Evolutionary conservation across 805 yeast species (phyloP).

Genomic region (Candida coleopterorum): DNA sequence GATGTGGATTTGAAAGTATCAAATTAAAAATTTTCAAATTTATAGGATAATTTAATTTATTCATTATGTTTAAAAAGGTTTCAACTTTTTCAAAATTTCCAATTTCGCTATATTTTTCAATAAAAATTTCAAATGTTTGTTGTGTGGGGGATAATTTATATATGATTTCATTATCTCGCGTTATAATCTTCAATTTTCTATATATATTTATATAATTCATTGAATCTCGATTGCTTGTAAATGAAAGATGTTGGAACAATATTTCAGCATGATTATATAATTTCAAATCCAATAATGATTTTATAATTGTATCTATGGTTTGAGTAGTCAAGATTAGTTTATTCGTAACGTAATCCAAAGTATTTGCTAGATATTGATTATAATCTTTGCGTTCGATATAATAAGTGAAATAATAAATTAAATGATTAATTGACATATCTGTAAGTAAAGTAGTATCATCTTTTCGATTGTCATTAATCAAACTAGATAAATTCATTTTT

Average conservation of each 20-base stretch:
- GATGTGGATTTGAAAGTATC: constrained; percentile 11
- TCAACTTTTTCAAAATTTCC: constrained; percentile 11
- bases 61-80: constrained; percentile 15
- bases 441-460: background rate
- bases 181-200: constrained; percentile 13
- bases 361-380: background rate
- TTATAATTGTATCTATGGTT: constrained; percentile 2
- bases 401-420: constrained; percentile 7
- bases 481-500: background rate
- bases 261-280: constrained; percentile 1
- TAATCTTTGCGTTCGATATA: constrained; percentile 2
- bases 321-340: background rate
- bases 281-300: constrained; percentile 6
- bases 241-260: constrained; percentile 4
- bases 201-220: constrained; percentile 11
- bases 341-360: constrained; percentile 1
- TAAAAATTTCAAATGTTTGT: constrained; percentile 20
- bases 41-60: constrained; percentile 23
- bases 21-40: constrained; percentile 25
- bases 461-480: background rate
- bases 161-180: constrained; percentile 7
- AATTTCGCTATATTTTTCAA: constrained; percentile 13
- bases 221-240: constrained; percentile 3
- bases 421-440: constrained; percentile 5
- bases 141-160: constrained; percentile 19